Evolutionary conservation across 768 basidiomycete genomes (phyloP).

Genomic region (Phylloporus sp.): DNA sequence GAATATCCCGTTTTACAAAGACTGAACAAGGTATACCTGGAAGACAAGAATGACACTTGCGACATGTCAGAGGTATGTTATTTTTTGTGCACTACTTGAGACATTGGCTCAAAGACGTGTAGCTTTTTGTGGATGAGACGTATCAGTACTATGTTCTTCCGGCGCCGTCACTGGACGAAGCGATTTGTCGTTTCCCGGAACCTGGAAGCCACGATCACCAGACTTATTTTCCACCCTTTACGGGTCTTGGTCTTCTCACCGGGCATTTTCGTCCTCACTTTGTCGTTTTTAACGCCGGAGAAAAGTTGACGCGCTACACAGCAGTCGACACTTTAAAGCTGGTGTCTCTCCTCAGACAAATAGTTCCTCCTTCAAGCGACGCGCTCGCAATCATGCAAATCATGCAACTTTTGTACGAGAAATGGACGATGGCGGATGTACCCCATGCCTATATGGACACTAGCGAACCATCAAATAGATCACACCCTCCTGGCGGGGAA

Average conservation of each 20-base stretch:
- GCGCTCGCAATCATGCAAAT: no score
- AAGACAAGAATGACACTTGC: not conserved
- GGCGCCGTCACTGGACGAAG: not conserved
- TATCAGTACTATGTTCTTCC: not conserved
- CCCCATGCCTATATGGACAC: no score
- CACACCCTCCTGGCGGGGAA: not conserved
- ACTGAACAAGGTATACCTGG: not conserved
- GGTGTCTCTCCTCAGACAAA: no score
- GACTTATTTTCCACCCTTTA: not conserved
- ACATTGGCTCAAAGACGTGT: not conserved
- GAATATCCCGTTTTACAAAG: not conserved
- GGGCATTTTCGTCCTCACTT: not conserved
- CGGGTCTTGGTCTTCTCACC: not conserved
- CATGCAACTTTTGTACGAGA: no score
- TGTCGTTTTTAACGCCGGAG: not conserved
- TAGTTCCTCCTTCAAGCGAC: no score
- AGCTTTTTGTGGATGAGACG: not conserved
- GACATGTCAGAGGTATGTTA: not conserved
- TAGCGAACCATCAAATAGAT: not conserved
- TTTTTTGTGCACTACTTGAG: not conserved
- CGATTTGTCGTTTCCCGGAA: not conserved
- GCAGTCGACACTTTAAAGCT: no score
- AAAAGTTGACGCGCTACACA: no score
- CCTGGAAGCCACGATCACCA: not conserved
- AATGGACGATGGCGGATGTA: no score